These are phyloP conservation scores for Boletus eberwhitei DNA, from an alignment of 768 basidiomycete species.

Conservation along the genomic window DNA sequence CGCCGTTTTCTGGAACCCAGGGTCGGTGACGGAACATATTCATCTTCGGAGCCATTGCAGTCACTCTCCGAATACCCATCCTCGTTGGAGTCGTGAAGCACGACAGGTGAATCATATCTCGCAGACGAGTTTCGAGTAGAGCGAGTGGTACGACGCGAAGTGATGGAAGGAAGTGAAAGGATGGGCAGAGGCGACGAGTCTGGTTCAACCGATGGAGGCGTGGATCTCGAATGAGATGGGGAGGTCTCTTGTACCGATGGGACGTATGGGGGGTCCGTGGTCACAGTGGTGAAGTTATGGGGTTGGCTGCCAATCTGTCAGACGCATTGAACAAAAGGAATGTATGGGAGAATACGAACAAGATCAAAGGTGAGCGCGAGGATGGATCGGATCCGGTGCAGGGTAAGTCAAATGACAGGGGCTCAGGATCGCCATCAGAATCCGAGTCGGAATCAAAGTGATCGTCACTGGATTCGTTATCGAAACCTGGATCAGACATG, in stretches of 20 bases:
- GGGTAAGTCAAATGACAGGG: slow-evolving; percentile 16
- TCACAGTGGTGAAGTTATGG: background rate
- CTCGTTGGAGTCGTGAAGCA: slow-evolving; percentile 17
- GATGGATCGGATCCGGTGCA: slow-evolving; percentile 6
- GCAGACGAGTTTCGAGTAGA: slow-evolving; percentile 5
- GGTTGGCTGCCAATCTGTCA: slow-evolving; percentile 22
- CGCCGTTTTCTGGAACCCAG: slow-evolving; percentile 34
- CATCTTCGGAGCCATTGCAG: slow-evolving; percentile 41
- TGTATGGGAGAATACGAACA: slow-evolving; percentile 15
- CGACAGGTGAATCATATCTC: background rate
- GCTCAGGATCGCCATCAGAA: slow-evolving; percentile 28
- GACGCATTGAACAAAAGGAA: slow-evolving; percentile 3
- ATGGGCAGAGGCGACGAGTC: background rate
- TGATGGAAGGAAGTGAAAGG: background rate
- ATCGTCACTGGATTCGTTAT: slow-evolving; percentile 25
- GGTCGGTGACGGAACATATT: slow-evolving; percentile 41
- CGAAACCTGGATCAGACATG: slow-evolving; percentile 16
- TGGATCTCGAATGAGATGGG: slow-evolving; percentile 2
- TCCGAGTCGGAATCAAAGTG: slow-evolving; percentile 30
- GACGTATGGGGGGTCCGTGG: slow-evolving; percentile 13
- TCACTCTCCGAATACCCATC: slow-evolving; percentile 38
- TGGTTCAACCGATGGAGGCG: background rate
- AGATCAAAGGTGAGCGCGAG: slow-evolving; percentile 19
- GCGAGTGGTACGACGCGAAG: slow-evolving; percentile 15
- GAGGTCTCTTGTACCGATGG: slow-evolving; percentile 6